Evolutionary conservation across 176 grass and related monocot genomes (phyloP).

Genomic region (Cymbopogon citratus): DNA sequence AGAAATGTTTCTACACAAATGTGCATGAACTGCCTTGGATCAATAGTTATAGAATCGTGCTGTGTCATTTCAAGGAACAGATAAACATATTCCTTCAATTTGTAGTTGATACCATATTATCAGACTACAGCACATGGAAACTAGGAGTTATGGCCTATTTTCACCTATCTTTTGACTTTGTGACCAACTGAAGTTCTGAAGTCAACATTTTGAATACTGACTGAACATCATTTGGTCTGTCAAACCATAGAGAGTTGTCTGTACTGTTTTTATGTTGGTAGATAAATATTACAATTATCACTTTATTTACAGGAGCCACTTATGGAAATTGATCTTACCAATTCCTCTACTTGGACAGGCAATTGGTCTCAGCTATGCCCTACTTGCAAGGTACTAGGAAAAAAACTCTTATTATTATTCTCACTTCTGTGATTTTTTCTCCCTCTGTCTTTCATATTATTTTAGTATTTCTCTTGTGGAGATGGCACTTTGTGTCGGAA

Average conservation of each 20-base stretch:
- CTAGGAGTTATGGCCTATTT: not conserved
- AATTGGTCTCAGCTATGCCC: constrained; percentile 96
- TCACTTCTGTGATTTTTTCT: not conserved
- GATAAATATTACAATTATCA: constrained; percentile 5
- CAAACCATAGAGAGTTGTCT: not conserved
- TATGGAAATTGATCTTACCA: constrained; percentile 75
- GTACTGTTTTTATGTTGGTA: not conserved
- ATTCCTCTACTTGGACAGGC: constrained; percentile 70
- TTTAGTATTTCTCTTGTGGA: constrained; percentile 5
- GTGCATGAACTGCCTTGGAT: not conserved
- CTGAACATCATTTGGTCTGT: not conserved
- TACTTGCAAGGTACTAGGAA: constrained; percentile 80
- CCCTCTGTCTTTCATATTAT: not conserved
- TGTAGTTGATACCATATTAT: not conserved
- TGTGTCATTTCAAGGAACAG: not conserved
- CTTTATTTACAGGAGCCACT: constrained; percentile 67
- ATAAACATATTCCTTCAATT: constrained; percentile 19
- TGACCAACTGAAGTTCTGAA: constrained; percentile 14
- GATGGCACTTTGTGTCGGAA: not conserved
- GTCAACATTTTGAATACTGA: constrained; percentile 1
- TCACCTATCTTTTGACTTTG: not conserved
- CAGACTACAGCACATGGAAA: not conserved
- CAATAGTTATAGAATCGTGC: not conserved
- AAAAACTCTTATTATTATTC: not conserved
- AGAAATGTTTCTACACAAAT: not conserved